Conservation (phyloP, 371 early-diverging fungal species). For the Lichtheimia corymbifera region DNA sequence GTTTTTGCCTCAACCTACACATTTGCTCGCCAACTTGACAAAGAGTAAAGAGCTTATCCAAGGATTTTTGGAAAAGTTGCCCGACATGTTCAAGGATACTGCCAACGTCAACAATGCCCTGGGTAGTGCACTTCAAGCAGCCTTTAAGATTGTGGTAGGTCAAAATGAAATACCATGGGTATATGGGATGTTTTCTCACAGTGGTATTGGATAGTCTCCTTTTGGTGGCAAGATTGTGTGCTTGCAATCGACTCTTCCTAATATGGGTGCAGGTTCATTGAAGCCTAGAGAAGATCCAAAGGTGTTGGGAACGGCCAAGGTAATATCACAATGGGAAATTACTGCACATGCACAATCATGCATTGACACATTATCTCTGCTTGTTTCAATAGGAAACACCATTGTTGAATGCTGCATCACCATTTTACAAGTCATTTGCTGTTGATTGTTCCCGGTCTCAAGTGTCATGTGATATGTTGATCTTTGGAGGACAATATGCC, state of each 20-base stretch:
- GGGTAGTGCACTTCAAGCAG: constrained; percentile 86
- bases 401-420: constrained; percentile 78
- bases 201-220: constrained; percentile 39
- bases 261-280: constrained; percentile 74
- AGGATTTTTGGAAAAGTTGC: constrained; percentile 71
- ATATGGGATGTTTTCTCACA: background rate
- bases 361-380: background rate
- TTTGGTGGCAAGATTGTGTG: constrained; percentile 92
- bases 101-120: constrained; percentile 79
- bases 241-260: constrained; percentile 83
- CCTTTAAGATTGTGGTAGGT: constrained; percentile 76
- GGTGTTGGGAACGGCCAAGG: constrained; percentile 80
- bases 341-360: background rate
- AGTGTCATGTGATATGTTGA: constrained; percentile 91
- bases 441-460: constrained; percentile 90
- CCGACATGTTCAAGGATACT: constrained; percentile 83
- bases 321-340: constrained; percentile 9
- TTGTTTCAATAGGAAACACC: constrained; percentile 63
- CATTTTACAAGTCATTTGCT: constrained; percentile 94
- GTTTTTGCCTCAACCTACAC: constrained; percentile 83
- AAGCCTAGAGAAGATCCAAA: constrained; percentile 86
- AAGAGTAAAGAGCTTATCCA: constrained; percentile 75
- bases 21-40: constrained; percentile 83
- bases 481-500: constrained; percentile 48
- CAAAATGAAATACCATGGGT: background rate